Percentiles rank a stretch among this genome's conserved stretches.
phyloP scores from a whole-genome alignment of 1,284 basidiomycete genomes.

The Sporisorium scitamineum region DNA sequence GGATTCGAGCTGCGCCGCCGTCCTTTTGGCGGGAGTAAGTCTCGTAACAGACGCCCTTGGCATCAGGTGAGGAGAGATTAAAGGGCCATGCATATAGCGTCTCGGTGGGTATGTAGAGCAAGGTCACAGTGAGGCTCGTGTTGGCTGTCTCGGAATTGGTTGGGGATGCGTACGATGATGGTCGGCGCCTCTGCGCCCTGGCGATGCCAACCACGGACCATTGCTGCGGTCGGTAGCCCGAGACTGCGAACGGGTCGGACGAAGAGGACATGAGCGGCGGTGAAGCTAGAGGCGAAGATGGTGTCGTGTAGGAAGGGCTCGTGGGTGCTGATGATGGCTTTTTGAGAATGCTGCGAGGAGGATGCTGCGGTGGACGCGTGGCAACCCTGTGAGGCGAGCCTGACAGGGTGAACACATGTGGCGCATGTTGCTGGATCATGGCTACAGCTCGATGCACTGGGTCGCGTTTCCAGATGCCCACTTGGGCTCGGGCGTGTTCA shows the following conservation, averaged over 20 bases:
- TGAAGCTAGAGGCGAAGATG: constrained; percentile 9
- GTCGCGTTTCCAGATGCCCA: neutral
- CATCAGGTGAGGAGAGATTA: constrained; percentile 27
- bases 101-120: constrained; percentile 31
- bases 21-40: constrained; percentile 11
- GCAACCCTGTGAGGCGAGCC: constrained; percentile 14
- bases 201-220: constrained; percentile 32
- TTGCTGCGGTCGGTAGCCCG: constrained; percentile 17
- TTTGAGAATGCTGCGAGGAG: constrained; percentile 34
- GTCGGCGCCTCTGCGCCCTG: constrained; percentile 10
- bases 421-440: constrained; percentile 24
- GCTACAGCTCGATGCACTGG: constrained; percentile 1
- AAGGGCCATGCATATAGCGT: constrained; percentile 46
- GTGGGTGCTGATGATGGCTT: constrained; percentile 15
- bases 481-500: neutral
- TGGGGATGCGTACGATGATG: neutral
- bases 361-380: constrained; percentile 4
- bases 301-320: neutral
- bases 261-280: constrained; percentile 15
- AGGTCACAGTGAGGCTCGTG: constrained; percentile 25
- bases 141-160: neutral
- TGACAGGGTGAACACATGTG: constrained; percentile 18
- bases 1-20: constrained; percentile 10
- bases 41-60: constrained; percentile 43
- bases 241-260: neutral